Evolutionary conservation across 1,284 basidiomycete genomes (phyloP).

Genomic region (Papiliotrema terrestris): DNA sequence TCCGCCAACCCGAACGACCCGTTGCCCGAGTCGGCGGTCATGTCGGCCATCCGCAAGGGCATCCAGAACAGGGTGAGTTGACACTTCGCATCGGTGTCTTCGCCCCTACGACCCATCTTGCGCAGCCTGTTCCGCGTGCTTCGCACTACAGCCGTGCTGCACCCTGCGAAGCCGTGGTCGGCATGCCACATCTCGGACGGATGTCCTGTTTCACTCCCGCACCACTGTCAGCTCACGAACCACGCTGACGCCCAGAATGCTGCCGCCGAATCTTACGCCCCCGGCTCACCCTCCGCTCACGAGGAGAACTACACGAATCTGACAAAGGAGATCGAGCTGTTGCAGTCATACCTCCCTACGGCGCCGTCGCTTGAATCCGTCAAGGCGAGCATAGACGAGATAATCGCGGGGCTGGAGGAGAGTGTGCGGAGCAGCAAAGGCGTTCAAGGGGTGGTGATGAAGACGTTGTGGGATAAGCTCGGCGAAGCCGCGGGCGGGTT

Average conservation of each 20-base stretch:
- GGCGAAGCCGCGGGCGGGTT: slow-evolving; percentile 31
- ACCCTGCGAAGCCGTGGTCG: no score
- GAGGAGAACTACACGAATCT: slow-evolving; percentile 33
- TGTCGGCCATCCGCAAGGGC: slow-evolving; percentile 36
- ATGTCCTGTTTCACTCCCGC: background rate
- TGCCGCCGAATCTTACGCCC: slow-evolving; percentile 39
- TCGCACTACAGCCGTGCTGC: no score
- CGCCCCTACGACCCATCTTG: no score
- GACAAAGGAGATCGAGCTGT: slow-evolving; percentile 29
- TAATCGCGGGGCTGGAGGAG: slow-evolving; percentile 23
- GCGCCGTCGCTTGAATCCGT: slow-evolving; percentile 33
- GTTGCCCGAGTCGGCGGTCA: slow-evolving; percentile 30
- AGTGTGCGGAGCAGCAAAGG: slow-evolving; percentile 26
- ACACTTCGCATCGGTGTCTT: no score
- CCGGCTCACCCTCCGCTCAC: slow-evolving; percentile 30
- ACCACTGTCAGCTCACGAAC: no score
- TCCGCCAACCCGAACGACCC: slow-evolving; percentile 35
- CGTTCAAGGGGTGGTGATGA: slow-evolving; percentile 36
- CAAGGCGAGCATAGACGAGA: slow-evolving; percentile 26
- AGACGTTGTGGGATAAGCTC: slow-evolving; percentile 40
- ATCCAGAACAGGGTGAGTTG: slow-evolving; percentile 38
- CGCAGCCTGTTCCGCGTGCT: no score
- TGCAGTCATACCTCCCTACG: slow-evolving; percentile 34
- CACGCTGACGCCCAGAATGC: slow-evolving; percentile 18
- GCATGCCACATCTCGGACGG: background rate